Evolutionary conservation across 371 early-diverging fungal species (phyloP), one percentile per base, ranked within the genome.

Genomic region (Mycotypha africana): DNA sequence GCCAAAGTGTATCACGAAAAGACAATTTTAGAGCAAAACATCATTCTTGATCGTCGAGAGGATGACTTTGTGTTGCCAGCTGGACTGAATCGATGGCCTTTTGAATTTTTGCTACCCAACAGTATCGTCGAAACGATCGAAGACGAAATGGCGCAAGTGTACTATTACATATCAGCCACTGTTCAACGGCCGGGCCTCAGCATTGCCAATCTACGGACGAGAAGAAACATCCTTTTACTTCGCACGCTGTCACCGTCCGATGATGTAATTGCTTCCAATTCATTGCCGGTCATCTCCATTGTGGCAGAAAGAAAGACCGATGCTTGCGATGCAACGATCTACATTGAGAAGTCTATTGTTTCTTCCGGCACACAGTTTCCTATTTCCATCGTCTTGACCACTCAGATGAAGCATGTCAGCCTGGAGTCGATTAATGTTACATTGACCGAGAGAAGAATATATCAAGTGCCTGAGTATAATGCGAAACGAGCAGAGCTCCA

Each of bases 311-410:
- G 73, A 15, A 47, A 38, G 17, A 60, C 62, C 4, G 56, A 56
- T 5, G 47, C 42, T 1, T 69, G 67, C 33, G 73, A 73, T 35
- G 67, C 69, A 1, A 57, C 56, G 7, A 62, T 73, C 26, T 63
- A 60, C 26, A 64, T 73, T 16, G 73, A 73, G 24, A 73, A 66
- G 34, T 56, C 67, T 5, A 68, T 67, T 9, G 66, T 58, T 2
- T 73, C 73, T 0, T 73, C 73, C 1, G 73, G 73, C 4, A 73
- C 73, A 0, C 69, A 69, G 37, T 59, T 73, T 16, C 69, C 73
- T 0, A 66, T 73, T 9, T 61, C 69, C 4, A 43, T 73, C 14
- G 53, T 55, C 0, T 42, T 73, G 7, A 42, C 60, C n/a, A 62
- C 73, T 1, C 51, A 64, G 28, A 47, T 55, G 40, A 73, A 73